Base-by-base conservation (phyloP, 805 yeast species). In the Wickerhamiella kazuoi region DNA sequence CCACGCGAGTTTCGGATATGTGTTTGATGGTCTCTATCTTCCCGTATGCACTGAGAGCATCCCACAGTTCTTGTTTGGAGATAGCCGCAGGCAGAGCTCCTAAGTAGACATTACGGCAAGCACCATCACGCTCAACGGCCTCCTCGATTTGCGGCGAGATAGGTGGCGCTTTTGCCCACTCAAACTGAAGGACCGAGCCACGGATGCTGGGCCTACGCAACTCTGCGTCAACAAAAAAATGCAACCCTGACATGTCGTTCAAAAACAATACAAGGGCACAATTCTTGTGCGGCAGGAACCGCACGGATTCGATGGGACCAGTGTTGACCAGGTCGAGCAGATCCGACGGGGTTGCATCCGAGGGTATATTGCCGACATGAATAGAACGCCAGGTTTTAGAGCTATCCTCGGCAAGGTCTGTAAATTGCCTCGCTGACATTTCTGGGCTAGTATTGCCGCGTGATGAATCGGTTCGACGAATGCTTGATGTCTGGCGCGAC, bases 161-260 rank as follows among this genome's bases (percentile, higher is more conserved):
- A 1, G 79, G 74, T 2, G 77, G 65, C 30, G 83, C 74, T 48
- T 79, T 79, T 17, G 94, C 95, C 97, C 97, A 90, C 11, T 95
- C 94, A 43, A 87, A 71, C 52, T 83, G 72, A 41, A 86, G 72
- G 51, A 81, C 93, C 47, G 78, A 74, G 35, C 82, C 84, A 48
- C 73, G 74, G 43, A 90, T 79, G 32, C 77, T 72, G 46, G 86
- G 65, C 54, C 86, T 73, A 54, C 82, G 83, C 54, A 87, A 67
- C 37, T 81, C 77, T 30, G 94, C 93, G 61, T 86, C 96, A 1
- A 94, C 81, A 59, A 84, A 95, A 62, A 90, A 90, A 47, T 83
- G 71, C 43, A 83, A 65, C 0, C 97, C 96, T 23, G 90, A 71
- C 47, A 80, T 76, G 55, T 79, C 87, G 57, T 84, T 94, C 41